Evolutionary conservation across 2,329 filamentous ascomycete genomes (phyloP), one percentile per base, ranked within the genome.

Genomic region (Podosphaera fusca): DNA sequence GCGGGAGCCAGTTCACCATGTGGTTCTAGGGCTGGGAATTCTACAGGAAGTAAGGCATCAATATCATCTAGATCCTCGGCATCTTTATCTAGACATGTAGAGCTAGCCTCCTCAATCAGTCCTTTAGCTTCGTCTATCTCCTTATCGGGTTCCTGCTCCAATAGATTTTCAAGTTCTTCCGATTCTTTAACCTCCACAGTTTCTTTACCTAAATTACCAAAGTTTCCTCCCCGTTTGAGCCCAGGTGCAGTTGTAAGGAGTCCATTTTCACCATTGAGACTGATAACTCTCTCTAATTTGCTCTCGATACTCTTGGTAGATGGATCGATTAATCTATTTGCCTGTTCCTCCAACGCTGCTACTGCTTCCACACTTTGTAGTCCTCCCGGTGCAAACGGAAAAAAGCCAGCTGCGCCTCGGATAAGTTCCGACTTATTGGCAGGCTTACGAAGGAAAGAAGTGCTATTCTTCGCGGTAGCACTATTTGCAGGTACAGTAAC

Each of bases 391-490:
- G 88, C 84, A 70, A 96, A 95, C 0, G 90, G 90, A 59, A 95
- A 94, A 71, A 94, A 95, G 0, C 90, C 90, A 6, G 89, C 87
- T 40, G 85, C 89, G 12, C 92, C 92, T 60, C 90, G 79, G 10
- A 96, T 89, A 69, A 96, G 95, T 55, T 96, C 89, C 35, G 86
- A 87, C 60, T 86, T 79, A 58, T 81, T 82, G 12, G 87, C 90
- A 2, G 90, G 90, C 66, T 94, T 94, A 51, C 92, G 79, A 14
- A 85, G 73, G 46, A 95, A 74, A 4, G 88, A 95, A 0, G 89
- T 96, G 2, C 88, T 95, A 66, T 94, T 95, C 71, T 95, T 98
- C 53, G 88, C 90, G 14, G 86, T 95, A 14, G 85, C 87, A 64
- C 85, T 94, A 64, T 82, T 85, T 38, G 87, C 87, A 4, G 90